Percentiles rank a stretch among this genome's conserved stretches.
phyloP scores from a whole-genome alignment of 2,329 filamentous ascomycete species.

The Fusarium subglutinans region DNA sequence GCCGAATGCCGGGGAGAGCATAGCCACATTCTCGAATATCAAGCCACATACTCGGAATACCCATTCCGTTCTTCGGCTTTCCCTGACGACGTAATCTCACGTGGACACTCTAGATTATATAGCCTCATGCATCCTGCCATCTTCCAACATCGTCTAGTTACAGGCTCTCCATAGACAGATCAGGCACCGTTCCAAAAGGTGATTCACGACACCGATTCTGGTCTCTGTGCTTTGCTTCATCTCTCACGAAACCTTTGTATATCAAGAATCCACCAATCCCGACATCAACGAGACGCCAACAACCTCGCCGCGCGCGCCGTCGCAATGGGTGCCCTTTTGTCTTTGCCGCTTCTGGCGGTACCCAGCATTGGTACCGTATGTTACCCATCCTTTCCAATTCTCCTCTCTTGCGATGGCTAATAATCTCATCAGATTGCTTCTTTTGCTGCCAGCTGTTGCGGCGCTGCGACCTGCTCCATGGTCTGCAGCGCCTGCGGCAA shows the following conservation, averaged over 20 bases:
- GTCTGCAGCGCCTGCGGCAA: constrained; percentile 96
- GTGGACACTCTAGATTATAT: constrained; percentile 29
- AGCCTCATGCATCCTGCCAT: constrained; percentile 31
- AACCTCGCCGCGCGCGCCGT: constrained; percentile 10
- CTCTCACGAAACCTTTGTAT: not conserved
- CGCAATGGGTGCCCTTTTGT: constrained; percentile 89
- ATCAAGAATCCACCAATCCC: not conserved
- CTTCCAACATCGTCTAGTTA: constrained; percentile 2
- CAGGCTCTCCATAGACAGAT: not conserved
- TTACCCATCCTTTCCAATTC: constrained; percentile 32
- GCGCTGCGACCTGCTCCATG: constrained; percentile 94
- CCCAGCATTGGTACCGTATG: constrained; percentile 87
- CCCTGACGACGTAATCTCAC: constrained; percentile 42
- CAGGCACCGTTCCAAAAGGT: not conserved
- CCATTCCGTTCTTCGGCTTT: constrained; percentile 3
- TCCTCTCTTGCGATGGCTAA: constrained; percentile 6
- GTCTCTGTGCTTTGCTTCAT: not conserved
- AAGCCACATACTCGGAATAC: not conserved
- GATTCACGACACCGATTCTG: not conserved
- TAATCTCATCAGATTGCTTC: constrained; percentile 69
- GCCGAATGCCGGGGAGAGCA: not conserved
- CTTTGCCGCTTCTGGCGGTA: constrained; percentile 86
- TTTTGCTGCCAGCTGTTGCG: constrained; percentile 89
- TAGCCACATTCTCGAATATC: not conserved
- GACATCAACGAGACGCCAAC: not conserved